Conservation (phyloP, 306 rosid genomes). For the Lotus japonicus region DNA sequence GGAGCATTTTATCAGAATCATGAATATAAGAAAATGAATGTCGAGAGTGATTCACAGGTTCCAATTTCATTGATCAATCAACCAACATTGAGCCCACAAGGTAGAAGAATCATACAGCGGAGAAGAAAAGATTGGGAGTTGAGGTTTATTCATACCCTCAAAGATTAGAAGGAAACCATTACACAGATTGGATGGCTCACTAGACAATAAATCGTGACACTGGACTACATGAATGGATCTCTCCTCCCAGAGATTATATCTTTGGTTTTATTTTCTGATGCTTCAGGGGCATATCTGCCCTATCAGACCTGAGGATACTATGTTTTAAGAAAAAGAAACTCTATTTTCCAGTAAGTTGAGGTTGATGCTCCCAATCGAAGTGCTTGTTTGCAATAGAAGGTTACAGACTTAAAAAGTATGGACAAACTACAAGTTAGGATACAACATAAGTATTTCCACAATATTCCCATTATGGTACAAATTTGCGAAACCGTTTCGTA, state of each 20-base stretch:
- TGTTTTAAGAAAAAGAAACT: neutral
- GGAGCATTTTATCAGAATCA: neutral
- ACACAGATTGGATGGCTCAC: neutral
- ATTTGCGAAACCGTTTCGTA: neutral
- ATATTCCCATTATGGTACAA: neutral
- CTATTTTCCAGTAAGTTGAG: neutral
- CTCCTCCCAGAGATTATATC: neutral
- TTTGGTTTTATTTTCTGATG: neutral
- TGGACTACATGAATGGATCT: neutral
- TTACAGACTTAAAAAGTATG: neutral
- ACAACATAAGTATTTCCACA: neutral
- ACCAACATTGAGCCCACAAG: neutral
- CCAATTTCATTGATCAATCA: neutral
- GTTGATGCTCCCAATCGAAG: neutral
- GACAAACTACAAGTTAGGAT: neutral
- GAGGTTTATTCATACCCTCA: neutral
- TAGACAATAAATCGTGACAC: neutral
- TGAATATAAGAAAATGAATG: neutral
- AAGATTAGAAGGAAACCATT: neutral
- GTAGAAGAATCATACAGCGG: neutral
- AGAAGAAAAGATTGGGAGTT: neutral
- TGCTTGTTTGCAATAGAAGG: neutral
- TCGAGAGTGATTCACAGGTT: neutral
- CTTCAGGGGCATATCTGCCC: neutral
- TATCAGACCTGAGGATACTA: no score